Base-by-base conservation (phyloP, 768 basidiomycete species). In the Nidula microcarpa region DNA sequence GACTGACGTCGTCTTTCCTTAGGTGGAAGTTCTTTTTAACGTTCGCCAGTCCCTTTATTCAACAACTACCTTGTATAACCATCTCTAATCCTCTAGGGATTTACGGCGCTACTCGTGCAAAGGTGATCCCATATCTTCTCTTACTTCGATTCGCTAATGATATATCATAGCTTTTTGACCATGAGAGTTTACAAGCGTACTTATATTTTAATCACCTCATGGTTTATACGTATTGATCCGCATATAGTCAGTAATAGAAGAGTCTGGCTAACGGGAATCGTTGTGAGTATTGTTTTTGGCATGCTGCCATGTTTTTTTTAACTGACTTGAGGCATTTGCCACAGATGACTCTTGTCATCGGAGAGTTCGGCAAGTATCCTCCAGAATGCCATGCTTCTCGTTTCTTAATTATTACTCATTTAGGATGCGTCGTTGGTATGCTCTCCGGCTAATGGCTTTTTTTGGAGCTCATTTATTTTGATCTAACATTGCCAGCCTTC, bases 11-110 rank as follows among this genome's bases (percentile, higher is more conserved):
- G 16, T 41, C 11, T 43, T 17, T 23, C 18, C 17, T 11, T 16
- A 80, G 79, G 66, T 74, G 18, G 76, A 78, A 60, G 73, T 80
- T 10, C 60, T 80, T 17, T 79, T 81, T 60, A 82, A 79, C 60
- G 80, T 74, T 53, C 45, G 66, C 50, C 17, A 45, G 16, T 33
- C 9, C 16, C 37, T 45, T 43, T 36, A 39, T 17, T 47, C 16
- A 30, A 30, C 3, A 30, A 30, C 23, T 30, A 30, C 4, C 23
- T 30, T 4, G 23, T 30, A 30, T 30, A 30, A 30, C 23, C 23
- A 30, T 30, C 23, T 30, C 23, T 30, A 30, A 30, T 4, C 23
- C 23, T 30, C 10, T 52, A 76, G 74, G 75, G 72, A 33, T 60
- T 79, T n/a, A 79, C 74, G 2, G 75, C 74, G 32, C 56, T 82